Conservation (phyloP, 768 basidiomycete species). For the Gautieria morchelliformis region DNA sequence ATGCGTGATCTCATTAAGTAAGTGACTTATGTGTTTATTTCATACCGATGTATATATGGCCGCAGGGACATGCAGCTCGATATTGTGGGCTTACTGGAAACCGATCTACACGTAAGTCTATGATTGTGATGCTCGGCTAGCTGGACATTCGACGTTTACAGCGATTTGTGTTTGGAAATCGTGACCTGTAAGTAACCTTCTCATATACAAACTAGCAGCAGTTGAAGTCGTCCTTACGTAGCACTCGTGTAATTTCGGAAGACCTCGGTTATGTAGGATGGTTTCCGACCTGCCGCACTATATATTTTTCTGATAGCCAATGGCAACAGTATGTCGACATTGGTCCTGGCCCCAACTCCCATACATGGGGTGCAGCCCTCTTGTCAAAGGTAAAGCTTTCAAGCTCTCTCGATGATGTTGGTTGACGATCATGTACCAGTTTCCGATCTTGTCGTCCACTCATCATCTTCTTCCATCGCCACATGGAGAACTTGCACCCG, state of each 20-base stretch:
- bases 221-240: slow-evolving; percentile 18
- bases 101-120: slow-evolving; percentile 71
- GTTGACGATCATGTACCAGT: slow-evolving; percentile 30
- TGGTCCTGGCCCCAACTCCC: slow-evolving; percentile 79
- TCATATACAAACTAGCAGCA: not conserved
- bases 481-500: slow-evolving; percentile 76
- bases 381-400: slow-evolving; percentile 54
- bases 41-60: not conserved
- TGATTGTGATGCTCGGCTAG: not conserved
- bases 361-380: slow-evolving; percentile 83
- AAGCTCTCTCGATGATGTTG: not conserved
- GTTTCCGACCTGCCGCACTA: not conserved
- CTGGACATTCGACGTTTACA: slow-evolving; percentile 19
- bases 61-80: slow-evolving; percentile 76
- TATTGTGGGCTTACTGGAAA: slow-evolving; percentile 77
- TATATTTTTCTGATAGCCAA: not conserved
- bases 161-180: slow-evolving; percentile 71
- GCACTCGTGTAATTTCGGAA: slow-evolving; percentile 67
- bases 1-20: slow-evolving; percentile 44
- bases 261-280: slow-evolving; percentile 69
- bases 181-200: slow-evolving; percentile 55
- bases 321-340: slow-evolving; percentile 66
- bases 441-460: slow-evolving; percentile 78
- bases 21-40: not conserved
- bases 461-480: slow-evolving; percentile 88